A percentile compares a stretch with the other conserved stretches of the same genome.
These are phyloP conservation scores for Yamadazyma paraphyllophila DNA, from an alignment of 805 yeast genomes.

Conservation along the genomic window DNA sequence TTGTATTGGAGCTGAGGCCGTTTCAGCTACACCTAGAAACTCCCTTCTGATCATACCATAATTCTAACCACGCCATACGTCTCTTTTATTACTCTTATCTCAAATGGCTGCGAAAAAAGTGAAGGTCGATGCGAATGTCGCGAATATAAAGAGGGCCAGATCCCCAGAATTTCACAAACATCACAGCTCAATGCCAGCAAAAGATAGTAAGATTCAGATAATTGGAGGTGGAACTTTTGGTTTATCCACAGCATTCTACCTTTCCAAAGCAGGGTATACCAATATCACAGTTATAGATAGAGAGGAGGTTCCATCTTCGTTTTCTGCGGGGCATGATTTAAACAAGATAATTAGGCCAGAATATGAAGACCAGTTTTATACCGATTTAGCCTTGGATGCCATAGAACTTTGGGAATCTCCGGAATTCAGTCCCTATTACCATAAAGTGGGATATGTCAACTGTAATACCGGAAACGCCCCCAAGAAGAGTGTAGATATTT, in stretches of 20 bases:
- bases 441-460: slow-evolving; percentile 27
- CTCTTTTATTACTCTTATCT: background rate
- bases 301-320: slow-evolving; percentile 37
- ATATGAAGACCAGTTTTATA: slow-evolving; percentile 42
- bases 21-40: background rate
- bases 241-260: slow-evolving; percentile 46
- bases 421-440: slow-evolving; percentile 22
- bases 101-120: slow-evolving; percentile 5
- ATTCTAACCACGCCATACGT: background rate
- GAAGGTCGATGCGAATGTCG: too few relatives aligned
- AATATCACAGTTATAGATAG: slow-evolving; percentile 38
- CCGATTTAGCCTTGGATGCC: slow-evolving; percentile 46
- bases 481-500: slow-evolving; percentile 23
- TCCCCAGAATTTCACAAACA: background rate
- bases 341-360: slow-evolving; percentile 51
- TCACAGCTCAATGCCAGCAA: background rate
- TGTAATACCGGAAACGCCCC: slow-evolving; percentile 42
- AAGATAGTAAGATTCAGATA: slow-evolving; percentile 29
- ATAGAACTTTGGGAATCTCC: slow-evolving; percentile 36
- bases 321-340: slow-evolving; percentile 48
- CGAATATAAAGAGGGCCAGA: background rate
- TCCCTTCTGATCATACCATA: background rate
- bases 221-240: slow-evolving; percentile 61
- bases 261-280: slow-evolving; percentile 33
- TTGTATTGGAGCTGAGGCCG: background rate